Evolutionary conservation across 2,329 filamentous ascomycete genomes (phyloP), one percentile per base, ranked within the genome.

Genomic region (Cercospora sesami): DNA sequence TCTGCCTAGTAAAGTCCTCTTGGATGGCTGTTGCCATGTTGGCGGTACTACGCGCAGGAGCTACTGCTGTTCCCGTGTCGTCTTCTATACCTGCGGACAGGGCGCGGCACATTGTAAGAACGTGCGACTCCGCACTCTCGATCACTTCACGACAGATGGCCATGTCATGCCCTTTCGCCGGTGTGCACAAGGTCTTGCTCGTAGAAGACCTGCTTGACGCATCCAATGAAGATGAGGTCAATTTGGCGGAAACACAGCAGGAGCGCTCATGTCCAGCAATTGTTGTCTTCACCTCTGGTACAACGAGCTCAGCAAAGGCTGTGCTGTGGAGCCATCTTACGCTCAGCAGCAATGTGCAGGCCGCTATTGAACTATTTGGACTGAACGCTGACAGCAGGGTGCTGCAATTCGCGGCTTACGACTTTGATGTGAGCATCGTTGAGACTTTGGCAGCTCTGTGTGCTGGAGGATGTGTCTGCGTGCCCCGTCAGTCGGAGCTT

Each of bases 401-500:
- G n/a, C 59, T 74, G 18, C 64, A 74, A 12, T 73, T 69, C 23
- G 64, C 73, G 1, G 60, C 68, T 1, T 73, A 72, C 39, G 66
- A 63, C 16, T 75, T 73, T 57, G 73, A 72, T 58, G 71, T 72
- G 5, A 55, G 42, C 26, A 60, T 58, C 4, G 36, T 31, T n/a
- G 60, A 67, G 18, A 63, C n/a, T 8, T 28, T 69, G 10, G 36
- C 55, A n/a, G 33, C 60, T 3, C 48, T 73, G 36, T 60, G 67
- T 64, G 60, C 62, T 68, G 55, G 72, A 68, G 66, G 42, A 57
- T 60, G 39, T 63, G 69, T 61, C 48, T 72, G 28, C 21, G 12
- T 62, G 57, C 72, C 57, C 48, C 77, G 81, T 1, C 85, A 88
- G 51, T 80, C 84, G 2, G 76, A 60, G 28, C 39, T 59, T 18